A percentile compares a stretch with the other conserved stretches of the same genome.
Evolutionary conservation across 768 basidiomycete species (phyloP).

Genomic region (Mycena haematopus): DNA sequence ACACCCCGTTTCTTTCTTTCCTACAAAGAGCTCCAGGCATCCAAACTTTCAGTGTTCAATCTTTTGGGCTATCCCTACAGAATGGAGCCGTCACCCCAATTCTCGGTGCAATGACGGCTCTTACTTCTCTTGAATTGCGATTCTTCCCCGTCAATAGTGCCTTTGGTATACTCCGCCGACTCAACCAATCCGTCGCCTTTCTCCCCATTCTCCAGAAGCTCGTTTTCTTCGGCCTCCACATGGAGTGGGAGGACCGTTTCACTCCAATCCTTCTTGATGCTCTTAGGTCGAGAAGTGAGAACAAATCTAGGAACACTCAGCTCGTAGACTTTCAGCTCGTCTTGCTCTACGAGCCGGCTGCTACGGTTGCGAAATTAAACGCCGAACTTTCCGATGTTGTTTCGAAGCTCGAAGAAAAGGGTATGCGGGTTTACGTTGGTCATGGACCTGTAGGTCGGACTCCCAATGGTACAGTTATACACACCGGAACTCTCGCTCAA

Average conservation of each 20-base stretch:
- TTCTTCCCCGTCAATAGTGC: not conserved
- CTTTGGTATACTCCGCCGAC: not conserved
- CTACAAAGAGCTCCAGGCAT: not conserved
- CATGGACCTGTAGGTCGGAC: not conserved
- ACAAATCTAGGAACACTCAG: not conserved
- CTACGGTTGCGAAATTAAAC: not conserved
- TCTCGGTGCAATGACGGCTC: not conserved
- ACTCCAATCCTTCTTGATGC: not conserved
- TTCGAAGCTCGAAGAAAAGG: not conserved
- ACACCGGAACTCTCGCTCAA: not conserved
- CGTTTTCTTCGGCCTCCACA: not conserved
- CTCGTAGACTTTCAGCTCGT: not conserved
- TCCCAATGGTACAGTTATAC: too few relatives aligned
- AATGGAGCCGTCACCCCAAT: not conserved
- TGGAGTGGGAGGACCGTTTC: not conserved
- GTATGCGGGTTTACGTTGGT: not conserved
- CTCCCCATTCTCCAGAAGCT: not conserved
- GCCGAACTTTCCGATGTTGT: not conserved
- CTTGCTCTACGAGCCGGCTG: not conserved
- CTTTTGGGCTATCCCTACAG: not conserved
- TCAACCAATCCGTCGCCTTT: not conserved
- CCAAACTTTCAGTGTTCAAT: not conserved
- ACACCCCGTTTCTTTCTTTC: not conserved
- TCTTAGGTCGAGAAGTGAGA: conserved; percentile 4
- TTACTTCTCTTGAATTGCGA: not conserved